phyloP scores from a whole-genome alignment of 2,329 filamentous ascomycete species.

The Albifimbria verrucaria region DNA sequence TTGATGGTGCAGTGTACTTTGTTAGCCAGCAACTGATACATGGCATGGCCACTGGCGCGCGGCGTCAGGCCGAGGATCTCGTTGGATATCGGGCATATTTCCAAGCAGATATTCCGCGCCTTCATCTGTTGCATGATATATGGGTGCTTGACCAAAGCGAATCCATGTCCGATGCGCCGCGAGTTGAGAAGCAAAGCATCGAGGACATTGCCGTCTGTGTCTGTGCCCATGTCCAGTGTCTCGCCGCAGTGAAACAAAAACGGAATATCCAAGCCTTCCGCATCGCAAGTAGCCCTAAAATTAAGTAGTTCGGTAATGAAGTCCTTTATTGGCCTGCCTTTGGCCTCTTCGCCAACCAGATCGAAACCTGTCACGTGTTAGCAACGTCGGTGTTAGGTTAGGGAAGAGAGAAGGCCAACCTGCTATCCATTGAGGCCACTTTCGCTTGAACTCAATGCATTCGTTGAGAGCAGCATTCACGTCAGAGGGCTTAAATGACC shows the following conservation, averaged over 20 bases:
- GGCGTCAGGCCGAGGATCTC: slow-evolving; percentile 70
- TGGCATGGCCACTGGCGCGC: slow-evolving; percentile 61
- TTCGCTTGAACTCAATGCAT: slow-evolving; percentile 57
- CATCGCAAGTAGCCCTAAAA: slow-evolving; percentile 51
- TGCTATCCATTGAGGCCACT: slow-evolving; percentile 58
- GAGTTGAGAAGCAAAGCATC: slow-evolving; percentile 64
- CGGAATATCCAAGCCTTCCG: slow-evolving; percentile 54
- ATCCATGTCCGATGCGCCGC: slow-evolving; percentile 72
- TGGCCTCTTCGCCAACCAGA: slow-evolving; percentile 65
- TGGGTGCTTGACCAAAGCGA: slow-evolving; percentile 64
- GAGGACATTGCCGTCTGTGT: slow-evolving; percentile 64
- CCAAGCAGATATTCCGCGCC: slow-evolving; percentile 62
- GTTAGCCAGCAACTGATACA: slow-evolving; percentile 67
- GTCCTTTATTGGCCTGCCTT: slow-evolving; percentile 55
- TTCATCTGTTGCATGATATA: slow-evolving; percentile 65
- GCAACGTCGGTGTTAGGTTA: not conserved
- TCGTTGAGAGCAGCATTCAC: slow-evolving; percentile 55
- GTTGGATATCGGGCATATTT: slow-evolving; percentile 75
- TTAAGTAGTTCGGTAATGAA: slow-evolving; percentile 53
- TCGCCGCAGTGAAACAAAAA: slow-evolving; percentile 78
- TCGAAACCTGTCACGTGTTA: slow-evolving; percentile 54
- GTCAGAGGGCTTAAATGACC: slow-evolving; percentile 48
- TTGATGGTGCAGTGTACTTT: slow-evolving; percentile 71
- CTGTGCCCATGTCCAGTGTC: slow-evolving; percentile 63
- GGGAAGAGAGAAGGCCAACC: slow-evolving; percentile 39